Evolutionary conservation across 2,329 filamentous ascomycete genomes (phyloP), one percentile per base, ranked within the genome.

Genomic region (Trichoderma arundinaceum): DNA sequence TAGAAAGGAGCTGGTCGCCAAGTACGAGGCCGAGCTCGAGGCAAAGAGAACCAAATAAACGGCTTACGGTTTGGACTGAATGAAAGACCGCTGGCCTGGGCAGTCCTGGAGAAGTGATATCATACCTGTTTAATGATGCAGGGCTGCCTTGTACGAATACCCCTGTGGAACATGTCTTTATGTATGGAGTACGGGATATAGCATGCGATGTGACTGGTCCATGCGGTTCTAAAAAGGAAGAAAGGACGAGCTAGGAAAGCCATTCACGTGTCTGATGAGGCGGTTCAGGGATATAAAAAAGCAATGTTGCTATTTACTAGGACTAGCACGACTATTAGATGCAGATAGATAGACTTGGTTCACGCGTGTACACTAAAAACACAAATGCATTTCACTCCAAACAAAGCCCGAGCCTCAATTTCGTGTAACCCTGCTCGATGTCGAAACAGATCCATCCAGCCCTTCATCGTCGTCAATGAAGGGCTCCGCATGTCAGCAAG

Each of bases 1-100:
- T 65, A 87, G 84, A 73, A 88, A 85, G 76, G 85, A 88, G 71
- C 77, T 88, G 64, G 70, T 87, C 43, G 83, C 84, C 72, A 86
- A 86, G 77, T 81, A 88, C 75, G 74, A 86, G 75, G 83, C 84
- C 70, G 85, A 88, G 76, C 77, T 86, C 12, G 84, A 86, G 66
- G 81, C 80, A 28, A 87, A 86, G 80, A 77, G 83, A 66, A 82
- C 78, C 32, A 86, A 86, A 72, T 85, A 63, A 83, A 53, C 7
- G 39, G 76, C 44, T 33, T 63, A 28, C 33, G 43, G 46, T 48
- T 38, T 38, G 54, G 38, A 4, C 22, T 28, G 22, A 28, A 63
- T 66, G 35, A 54, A 46, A 52, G 39, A 41, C 35, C 28, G 39
- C 38, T 53, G 49, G 32, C 32, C 49, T 28, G 19, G 35, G 52